Evolutionary conservation across 371 early-diverging fungal species (phyloP), one percentile per base, ranked within the genome.

Genomic region (Edhazardia aedis): DNA sequence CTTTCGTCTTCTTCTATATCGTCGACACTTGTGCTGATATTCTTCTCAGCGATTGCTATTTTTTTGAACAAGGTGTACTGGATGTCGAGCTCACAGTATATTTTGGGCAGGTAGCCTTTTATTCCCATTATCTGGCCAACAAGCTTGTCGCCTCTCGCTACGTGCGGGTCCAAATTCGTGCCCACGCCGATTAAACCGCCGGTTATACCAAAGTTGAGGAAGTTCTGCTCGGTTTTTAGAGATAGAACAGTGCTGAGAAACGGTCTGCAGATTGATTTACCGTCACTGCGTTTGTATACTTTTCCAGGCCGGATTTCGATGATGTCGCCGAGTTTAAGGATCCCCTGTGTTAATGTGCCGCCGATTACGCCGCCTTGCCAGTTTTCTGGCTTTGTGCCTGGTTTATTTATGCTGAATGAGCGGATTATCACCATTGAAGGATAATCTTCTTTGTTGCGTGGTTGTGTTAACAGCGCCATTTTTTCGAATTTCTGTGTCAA

Each of bases 151-250:
- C 85, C 88, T 76, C 92, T 83, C 76, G 93, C 93, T 42, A 91
- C 78, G 11, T 85, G 84, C 29, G 99, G 98, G 75, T 99, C 99
- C 70, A 96, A 80, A 61, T 81, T 77, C 28, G 99, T 96, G 56
- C 98, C 96, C 48, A 99, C 93, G 77, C 91, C 95, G 63, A 99
- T 95, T 47, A 99, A 78, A 58, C 99, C 99, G 58, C 99, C 99
- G 23, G 99, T 94, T 54, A 91, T 87, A 39, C 96, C 99, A 75
- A 88, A 87, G 67, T 87, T 76, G 42, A 99, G 76, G 51, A 78
- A 74, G 74, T 92, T 95, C 49, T 74, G 70, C 70, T 99, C 98
- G 27, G 98, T 85, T 56, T 82, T 78, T 44, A 99, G 78, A 4
- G 88, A 78, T 40, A 87, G 72, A 58, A 96, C 85, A 60, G 82